phyloP scores from a whole-genome alignment of 257 asterid genomes.

The Solanum chiquidenum region DNA sequence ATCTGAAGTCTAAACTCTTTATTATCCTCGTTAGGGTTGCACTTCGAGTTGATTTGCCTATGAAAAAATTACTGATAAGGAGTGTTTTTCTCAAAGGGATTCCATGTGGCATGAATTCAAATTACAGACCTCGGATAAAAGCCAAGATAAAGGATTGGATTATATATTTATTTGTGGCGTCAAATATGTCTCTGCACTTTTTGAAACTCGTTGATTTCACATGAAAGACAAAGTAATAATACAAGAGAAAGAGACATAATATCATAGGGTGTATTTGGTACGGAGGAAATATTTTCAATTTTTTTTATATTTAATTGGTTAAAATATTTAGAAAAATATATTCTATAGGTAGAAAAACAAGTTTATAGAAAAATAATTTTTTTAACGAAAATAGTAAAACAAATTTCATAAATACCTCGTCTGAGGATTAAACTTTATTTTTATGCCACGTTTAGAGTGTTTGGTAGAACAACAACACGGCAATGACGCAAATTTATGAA shows the following conservation, averaged over 20 bases:
- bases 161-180: background rate
- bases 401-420: no score
- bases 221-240: background rate
- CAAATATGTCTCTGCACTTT: background rate
- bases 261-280: background rate
- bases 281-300: background rate
- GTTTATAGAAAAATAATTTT: no score
- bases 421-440: background rate
- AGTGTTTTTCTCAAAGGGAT: accelerated
- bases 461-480: background rate
- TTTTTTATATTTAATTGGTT: background rate
- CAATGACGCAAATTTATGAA: background rate
- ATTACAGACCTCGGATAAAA: background rate
- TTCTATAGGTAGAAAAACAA: no score
- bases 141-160: background rate
- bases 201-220: background rate
- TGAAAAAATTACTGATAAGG: background rate
- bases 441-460: background rate
- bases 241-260: background rate
- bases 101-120: background rate
- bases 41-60: no score
- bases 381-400: no score
- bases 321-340: no score
- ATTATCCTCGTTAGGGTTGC: background rate
- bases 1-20: background rate